A percentile compares a stretch with the other conserved stretches of the same genome.
phyloP scores from a whole-genome alignment of 371 early-diverging fungal genomes.

The Mucor velutinosus region DNA sequence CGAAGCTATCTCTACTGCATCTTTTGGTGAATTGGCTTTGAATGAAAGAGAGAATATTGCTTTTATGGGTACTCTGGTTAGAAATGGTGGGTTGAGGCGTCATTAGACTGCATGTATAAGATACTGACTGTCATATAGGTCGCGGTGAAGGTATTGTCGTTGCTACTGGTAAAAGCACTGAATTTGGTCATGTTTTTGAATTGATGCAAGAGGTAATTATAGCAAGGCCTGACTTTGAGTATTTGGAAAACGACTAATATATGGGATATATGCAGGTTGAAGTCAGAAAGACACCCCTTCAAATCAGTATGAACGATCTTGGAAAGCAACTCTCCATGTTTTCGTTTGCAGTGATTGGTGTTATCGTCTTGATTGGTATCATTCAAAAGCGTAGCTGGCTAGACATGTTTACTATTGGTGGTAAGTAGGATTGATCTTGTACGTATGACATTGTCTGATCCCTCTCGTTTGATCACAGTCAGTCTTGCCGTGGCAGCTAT shows the following conservation, averaged over 20 bases:
- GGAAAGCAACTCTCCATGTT: slow-evolving; percentile 83
- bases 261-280: slow-evolving; percentile 56
- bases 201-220: slow-evolving; percentile 77
- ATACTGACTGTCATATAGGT: slow-evolving; percentile 30
- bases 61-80: slow-evolving; percentile 88
- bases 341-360: slow-evolving; percentile 87
- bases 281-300: slow-evolving; percentile 82
- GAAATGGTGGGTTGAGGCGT: slow-evolving; percentile 52
- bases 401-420: slow-evolving; percentile 95
- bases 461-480: slow-evolving; percentile 35
- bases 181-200: slow-evolving; percentile 84
- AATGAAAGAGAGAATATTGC: slow-evolving; percentile 83
- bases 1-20: slow-evolving; percentile 52
- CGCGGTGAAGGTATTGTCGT: slow-evolving; percentile 84
- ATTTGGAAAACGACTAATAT: not conserved
- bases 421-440: slow-evolving; percentile 22
- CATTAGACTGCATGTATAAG: not conserved
- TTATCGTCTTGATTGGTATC: slow-evolving; percentile 88
- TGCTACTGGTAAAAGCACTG: slow-evolving; percentile 84
- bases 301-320: slow-evolving; percentile 85
- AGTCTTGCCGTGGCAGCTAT: slow-evolving; percentile 94
- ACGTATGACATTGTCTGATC: not conserved
- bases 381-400: slow-evolving; percentile 87
- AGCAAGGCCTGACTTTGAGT: no score
- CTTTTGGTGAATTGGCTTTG: slow-evolving; percentile 61